These are phyloP conservation scores for Didymella keratinophila DNA, from an alignment of 2,329 filamentous ascomycete genomes.

Conservation along the genomic window DNA sequence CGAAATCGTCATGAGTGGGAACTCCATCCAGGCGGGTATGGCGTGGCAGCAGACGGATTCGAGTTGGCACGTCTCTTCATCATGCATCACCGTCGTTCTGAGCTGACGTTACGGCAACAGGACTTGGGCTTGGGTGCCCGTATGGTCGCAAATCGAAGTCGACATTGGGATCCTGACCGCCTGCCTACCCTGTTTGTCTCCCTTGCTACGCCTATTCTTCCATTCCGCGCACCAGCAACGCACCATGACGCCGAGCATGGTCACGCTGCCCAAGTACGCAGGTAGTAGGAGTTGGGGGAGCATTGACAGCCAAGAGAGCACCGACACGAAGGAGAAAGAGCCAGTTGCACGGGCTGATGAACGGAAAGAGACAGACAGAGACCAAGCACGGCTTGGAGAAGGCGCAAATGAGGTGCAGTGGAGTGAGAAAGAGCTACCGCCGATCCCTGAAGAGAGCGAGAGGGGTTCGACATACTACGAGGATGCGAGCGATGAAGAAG, in stretches of 20 bases:
- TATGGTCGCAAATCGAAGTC: conserved; percentile 46
- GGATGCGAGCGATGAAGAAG: conserved; percentile 24
- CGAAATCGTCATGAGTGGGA: conserved; percentile 34
- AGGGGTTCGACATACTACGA: conserved; percentile 20
- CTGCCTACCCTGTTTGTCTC: conserved; percentile 37
- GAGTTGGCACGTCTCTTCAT: conserved; percentile 29
- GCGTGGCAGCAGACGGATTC: conserved; percentile 32
- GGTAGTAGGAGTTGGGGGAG: conserved; percentile 22
- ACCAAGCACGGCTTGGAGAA: neutral
- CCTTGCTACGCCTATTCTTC: conserved; percentile 35
- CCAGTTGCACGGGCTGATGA: neutral
- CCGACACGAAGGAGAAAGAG: neutral
- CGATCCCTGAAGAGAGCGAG: neutral
- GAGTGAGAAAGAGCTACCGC: conserved; percentile 7
- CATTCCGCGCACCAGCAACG: conserved; percentile 22
- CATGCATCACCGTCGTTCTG: neutral
- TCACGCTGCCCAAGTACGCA: conserved; percentile 27
- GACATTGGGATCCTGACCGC: conserved; percentile 40
- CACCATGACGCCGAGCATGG: conserved; percentile 20
- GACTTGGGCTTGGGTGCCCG: conserved; percentile 38
- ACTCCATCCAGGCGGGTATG: conserved; percentile 17
- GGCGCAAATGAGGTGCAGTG: neutral
- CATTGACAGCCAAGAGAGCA: conserved; percentile 1
- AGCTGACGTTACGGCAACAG: neutral
- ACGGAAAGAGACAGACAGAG: no score